These are phyloP conservation scores for Phaseolus coccineus DNA, from an alignment of 331 rosid species.

Conservation along the genomic window DNA sequence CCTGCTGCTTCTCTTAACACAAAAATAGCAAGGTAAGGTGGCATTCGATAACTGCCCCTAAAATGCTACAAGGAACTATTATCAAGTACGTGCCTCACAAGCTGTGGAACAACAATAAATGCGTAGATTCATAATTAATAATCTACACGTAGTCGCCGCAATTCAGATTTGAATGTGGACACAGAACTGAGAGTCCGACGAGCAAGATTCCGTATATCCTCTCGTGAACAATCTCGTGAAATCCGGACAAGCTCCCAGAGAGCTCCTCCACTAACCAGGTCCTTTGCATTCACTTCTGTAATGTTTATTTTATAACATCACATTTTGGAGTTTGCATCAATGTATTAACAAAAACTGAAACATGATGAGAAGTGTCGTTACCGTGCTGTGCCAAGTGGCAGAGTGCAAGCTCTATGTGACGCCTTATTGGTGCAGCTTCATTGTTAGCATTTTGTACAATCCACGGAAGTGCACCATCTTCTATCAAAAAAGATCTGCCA, in stretches of 20 bases:
- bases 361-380: conserved; percentile 43
- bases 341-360: conserved; percentile 29
- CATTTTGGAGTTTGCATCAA: conserved; percentile 14
- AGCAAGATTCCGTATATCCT: conserved; percentile 93
- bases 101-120: conserved; percentile 36
- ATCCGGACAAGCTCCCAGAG: conserved; percentile 98
- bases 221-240: conserved; percentile 90
- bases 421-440: conserved; percentile 95
- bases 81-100: conserved; percentile 31
- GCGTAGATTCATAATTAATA: conserved; percentile 48
- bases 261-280: conserved; percentile 95
- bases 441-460: conserved; percentile 89
- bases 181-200: conserved; percentile 73
- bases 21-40: conserved; percentile 44
- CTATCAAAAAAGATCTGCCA: conserved; percentile 84
- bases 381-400: conserved; percentile 99
- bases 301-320: conserved; percentile 22
- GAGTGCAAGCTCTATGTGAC: conserved; percentile 96
- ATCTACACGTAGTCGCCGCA: conserved; percentile 78
- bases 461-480: conserved; percentile 98
- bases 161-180: conserved; percentile 77
- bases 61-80: conserved; percentile 21
- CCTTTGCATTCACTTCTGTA: conserved; percentile 93
- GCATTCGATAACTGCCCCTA: conserved; percentile 17
- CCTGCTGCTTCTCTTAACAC: conserved; percentile 41